A percentile compares a stretch with the other conserved stretches of the same genome.
phyloP scores from a whole-genome alignment of 805 yeast species.

The Candida manassasensis region DNA sequence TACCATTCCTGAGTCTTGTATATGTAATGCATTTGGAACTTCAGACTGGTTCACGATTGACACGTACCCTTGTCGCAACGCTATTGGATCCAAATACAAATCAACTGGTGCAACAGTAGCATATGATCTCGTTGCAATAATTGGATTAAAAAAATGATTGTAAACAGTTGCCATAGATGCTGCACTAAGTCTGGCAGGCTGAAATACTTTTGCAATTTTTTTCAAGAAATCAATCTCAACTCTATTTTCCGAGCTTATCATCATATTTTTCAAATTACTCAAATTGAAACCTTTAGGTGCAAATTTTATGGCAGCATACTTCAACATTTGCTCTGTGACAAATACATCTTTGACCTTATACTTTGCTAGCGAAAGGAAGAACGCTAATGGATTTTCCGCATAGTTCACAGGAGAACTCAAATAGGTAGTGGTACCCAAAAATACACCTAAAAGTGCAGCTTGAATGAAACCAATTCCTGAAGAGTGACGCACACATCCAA shows the following conservation, averaged over 20 bases:
- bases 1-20: constrained; percentile 95
- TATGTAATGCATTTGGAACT: constrained; percentile 61
- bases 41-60: constrained; percentile 73
- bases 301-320: constrained; percentile 58
- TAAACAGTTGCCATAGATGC: constrained; percentile 74
- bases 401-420: constrained; percentile 74
- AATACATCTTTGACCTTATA: constrained; percentile 81
- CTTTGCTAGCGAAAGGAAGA: constrained; percentile 65
- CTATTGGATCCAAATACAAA: constrained; percentile 79
- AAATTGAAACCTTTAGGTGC: constrained; percentile 61
- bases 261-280: constrained; percentile 67
- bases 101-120: constrained; percentile 86
- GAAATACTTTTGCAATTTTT: constrained; percentile 56
- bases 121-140: constrained; percentile 80
- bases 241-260: constrained; percentile 75
- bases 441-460: constrained; percentile 78
- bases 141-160: constrained; percentile 74
- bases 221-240: constrained; percentile 61
- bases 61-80: constrained; percentile 84
- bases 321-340: constrained; percentile 78
- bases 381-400: constrained; percentile 66
- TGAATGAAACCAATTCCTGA: constrained; percentile 86
- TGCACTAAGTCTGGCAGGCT: constrained; percentile 57
- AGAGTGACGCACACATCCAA: constrained; percentile 84
- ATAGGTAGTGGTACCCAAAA: constrained; percentile 80